Conservation (phyloP, 129 eudicot genomes). For the Flaveria linearis region DNA sequence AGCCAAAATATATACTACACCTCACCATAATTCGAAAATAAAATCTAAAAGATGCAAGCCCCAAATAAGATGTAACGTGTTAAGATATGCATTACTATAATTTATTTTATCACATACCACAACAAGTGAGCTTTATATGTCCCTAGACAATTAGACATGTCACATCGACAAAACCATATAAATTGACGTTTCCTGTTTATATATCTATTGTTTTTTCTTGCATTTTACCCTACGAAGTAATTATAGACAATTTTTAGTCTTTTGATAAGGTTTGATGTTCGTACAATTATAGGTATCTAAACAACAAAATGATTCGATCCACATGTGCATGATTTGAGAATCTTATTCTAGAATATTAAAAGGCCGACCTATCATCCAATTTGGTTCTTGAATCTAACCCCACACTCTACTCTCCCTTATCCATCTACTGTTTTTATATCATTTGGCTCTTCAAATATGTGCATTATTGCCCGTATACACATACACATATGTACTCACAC, state of each 20-base stretch:
- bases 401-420: conserved; percentile 21
- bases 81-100: background rate
- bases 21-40: no score
- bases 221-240: background rate
- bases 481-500: no score
- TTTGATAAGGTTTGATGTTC: background rate
- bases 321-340: conserved; percentile 14
- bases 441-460: background rate
- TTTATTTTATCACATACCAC: background rate
- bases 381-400: conserved; percentile 17
- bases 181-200: background rate
- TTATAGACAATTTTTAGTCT: background rate
- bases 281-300: conserved; percentile 19
- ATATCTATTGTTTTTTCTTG: background rate
- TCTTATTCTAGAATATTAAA: conserved; percentile 14
- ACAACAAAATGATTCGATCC: conserved; percentile 25
- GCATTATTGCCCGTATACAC: no score
- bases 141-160: conserved; percentile 8
- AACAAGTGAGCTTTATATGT: background rate
- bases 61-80: background rate
- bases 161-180: background rate
- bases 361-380: background rate
- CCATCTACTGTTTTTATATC: conserved; percentile 2
- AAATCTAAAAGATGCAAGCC: background rate
- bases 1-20: no score